Conservation (phyloP, 768 basidiomycete species). For the Serendipita sp. region DNA sequence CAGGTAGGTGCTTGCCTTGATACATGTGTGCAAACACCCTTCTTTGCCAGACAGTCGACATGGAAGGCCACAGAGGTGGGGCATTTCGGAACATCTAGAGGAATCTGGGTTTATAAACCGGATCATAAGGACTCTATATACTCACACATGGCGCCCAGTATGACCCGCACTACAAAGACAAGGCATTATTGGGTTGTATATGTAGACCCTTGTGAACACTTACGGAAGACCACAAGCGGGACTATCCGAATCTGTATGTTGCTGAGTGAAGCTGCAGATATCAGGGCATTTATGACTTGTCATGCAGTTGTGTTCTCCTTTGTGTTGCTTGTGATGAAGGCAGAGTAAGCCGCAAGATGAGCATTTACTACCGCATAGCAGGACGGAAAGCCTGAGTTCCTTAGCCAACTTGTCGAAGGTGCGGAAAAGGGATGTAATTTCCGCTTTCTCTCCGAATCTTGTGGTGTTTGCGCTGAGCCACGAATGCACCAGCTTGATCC, state of each 20-base stretch:
- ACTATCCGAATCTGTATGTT: slow-evolving; percentile 17
- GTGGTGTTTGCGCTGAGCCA: slow-evolving; percentile 37
- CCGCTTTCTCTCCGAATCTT: slow-evolving; percentile 30
- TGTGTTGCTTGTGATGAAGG: slow-evolving; percentile 29
- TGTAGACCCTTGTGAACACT: slow-evolving; percentile 12
- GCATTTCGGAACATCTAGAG: slow-evolving; percentile 32
- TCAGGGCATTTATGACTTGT: slow-evolving; percentile 33
- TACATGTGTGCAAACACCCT: slow-evolving; percentile 38
- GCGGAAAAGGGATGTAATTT: slow-evolving; percentile 30
- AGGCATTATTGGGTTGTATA: background rate
- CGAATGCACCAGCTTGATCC: slow-evolving; percentile 31
- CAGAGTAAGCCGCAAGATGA: slow-evolving; percentile 33
- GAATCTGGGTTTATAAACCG: background rate
- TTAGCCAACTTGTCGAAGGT: slow-evolving; percentile 28
- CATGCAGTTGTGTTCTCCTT: slow-evolving; percentile 32
- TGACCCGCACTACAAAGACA: slow-evolving; percentile 34
- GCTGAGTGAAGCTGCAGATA: slow-evolving; percentile 27
- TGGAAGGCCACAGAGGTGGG: slow-evolving; percentile 37
- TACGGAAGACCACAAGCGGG: slow-evolving; percentile 31
- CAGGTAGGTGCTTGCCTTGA: slow-evolving; percentile 25
- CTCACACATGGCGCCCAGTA: slow-evolving; percentile 37
- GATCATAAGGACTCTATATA: background rate
- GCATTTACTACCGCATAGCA: slow-evolving; percentile 36
- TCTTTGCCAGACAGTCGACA: slow-evolving; percentile 30
- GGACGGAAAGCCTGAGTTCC: slow-evolving; percentile 29